Percentiles rank a stretch among this genome's conserved stretches.
These are phyloP conservation scores for Sporothrix dimorphospora DNA, from an alignment of 2,329 filamentous ascomycete genomes.

Conservation along the genomic window DNA sequence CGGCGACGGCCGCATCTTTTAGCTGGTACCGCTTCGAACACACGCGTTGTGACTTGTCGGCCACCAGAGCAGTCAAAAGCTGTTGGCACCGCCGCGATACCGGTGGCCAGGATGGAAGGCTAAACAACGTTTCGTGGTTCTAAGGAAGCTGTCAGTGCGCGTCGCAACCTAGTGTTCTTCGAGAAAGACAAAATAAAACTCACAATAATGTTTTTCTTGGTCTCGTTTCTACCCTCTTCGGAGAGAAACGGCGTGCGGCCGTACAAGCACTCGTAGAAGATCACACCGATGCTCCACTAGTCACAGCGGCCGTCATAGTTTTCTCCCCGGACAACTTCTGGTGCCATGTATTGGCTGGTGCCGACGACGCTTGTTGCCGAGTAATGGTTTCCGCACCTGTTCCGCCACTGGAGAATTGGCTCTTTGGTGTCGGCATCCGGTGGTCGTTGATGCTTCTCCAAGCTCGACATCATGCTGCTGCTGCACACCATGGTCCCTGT, in stretches of 20 bases:
- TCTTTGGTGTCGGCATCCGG: conserved; percentile 42
- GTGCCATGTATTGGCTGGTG: conserved; percentile 98
- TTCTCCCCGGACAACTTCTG: conserved; percentile 82
- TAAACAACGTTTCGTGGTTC: conserved; percentile 71
- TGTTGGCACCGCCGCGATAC: conserved; percentile 75
- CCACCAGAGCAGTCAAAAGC: conserved; percentile 72
- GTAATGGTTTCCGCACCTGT: conserved; percentile 67
- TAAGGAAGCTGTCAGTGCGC: conserved; percentile 38
- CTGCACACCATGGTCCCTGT: conserved; percentile 38
- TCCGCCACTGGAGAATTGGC: conserved; percentile 69
- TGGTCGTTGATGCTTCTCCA: conserved; percentile 46
- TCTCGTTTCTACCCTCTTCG: conserved; percentile 75
- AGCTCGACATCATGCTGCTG: conserved; percentile 46
- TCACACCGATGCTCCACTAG: conserved; percentile 95
- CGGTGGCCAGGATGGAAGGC: conserved; percentile 67
- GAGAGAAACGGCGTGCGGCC: conserved; percentile 88
- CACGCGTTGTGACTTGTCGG: conserved; percentile 74
- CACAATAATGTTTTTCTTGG: conserved; percentile 83
- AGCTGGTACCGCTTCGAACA: conserved; percentile 74
- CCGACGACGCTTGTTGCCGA: conserved; percentile 86
- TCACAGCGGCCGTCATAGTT: conserved; percentile 91
- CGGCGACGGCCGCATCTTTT: conserved; percentile 55
- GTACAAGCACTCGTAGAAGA: conserved; percentile 92
- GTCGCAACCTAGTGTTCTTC: not conserved
- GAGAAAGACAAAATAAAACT: conserved; percentile 39